Percentiles rank a stretch among this genome's conserved stretches.
Conservation (phyloP, 768 basidiomycete genomes). For the Albatrellus ellisii region DNA sequence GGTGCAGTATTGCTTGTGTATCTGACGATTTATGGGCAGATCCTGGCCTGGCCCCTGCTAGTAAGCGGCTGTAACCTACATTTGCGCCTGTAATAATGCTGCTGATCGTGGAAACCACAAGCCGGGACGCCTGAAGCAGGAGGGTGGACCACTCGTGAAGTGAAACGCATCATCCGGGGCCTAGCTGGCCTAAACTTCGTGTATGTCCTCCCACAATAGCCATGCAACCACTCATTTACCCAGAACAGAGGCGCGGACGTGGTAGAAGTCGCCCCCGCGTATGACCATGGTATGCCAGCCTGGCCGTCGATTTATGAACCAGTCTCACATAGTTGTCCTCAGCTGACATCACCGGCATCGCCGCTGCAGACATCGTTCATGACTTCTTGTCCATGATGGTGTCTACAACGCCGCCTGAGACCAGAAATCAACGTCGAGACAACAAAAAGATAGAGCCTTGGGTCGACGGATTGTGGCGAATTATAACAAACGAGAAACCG, state of each 20-base stretch:
- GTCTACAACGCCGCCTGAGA: slow-evolving; percentile 26
- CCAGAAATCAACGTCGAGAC: slow-evolving; percentile 14
- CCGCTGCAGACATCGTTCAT: slow-evolving; percentile 55
- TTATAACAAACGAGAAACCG: neutral
- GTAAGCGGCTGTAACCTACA: slow-evolving; percentile 3
- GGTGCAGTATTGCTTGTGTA: neutral
- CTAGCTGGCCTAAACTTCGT: slow-evolving; percentile 70
- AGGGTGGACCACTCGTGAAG: slow-evolving; percentile 75
- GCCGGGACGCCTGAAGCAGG: slow-evolving; percentile 80
- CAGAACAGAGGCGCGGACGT: slow-evolving; percentile 48
- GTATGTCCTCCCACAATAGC: slow-evolving; percentile 28
- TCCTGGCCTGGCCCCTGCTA: slow-evolving; percentile 64
- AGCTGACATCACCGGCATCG: slow-evolving; percentile 59
- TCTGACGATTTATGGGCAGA: slow-evolving; percentile 26
- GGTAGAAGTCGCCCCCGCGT: slow-evolving; percentile 64
- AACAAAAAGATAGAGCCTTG: too few species aligned
- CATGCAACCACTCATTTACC: neutral
- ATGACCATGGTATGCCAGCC: slow-evolving; percentile 43
- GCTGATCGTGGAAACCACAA: too few species aligned
- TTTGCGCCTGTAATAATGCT: too few species aligned
- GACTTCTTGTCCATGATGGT: slow-evolving; percentile 56
- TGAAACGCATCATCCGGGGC: slow-evolving; percentile 71
- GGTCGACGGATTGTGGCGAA: slow-evolving; percentile 20
- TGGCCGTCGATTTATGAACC: slow-evolving; percentile 1
- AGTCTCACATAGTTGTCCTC: too few species aligned